These are phyloP conservation scores for Syzygium aromaticum DNA, from an alignment of 345 rosid genomes.

Conservation along the genomic window DNA sequence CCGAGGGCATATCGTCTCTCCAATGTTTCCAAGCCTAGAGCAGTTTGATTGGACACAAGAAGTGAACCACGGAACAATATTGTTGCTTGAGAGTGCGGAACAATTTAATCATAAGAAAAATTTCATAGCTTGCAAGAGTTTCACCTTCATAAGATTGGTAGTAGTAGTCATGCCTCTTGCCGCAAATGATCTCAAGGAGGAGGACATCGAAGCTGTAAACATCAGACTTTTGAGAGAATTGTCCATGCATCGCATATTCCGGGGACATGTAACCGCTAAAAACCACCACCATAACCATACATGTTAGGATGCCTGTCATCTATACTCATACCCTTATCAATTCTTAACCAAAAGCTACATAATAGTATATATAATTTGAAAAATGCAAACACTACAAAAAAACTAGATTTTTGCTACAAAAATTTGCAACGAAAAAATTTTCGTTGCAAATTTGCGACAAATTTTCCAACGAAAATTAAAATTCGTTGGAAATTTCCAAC, in stretches of 20 bases:
- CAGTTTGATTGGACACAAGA: not conserved
- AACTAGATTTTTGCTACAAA: too few species aligned
- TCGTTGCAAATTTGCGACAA: too few species aligned
- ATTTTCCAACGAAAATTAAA: too few species aligned
- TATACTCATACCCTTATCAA: not conserved
- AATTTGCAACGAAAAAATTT: too few species aligned
- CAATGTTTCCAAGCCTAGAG: not conserved
- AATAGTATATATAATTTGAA: not conserved
- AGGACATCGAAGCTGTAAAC: conserved; percentile 21
- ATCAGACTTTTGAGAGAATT: conserved; percentile 26
- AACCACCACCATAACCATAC: not conserved
- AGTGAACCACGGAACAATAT: not conserved
- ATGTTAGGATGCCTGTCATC: not conserved
- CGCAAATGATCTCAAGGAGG: conserved; percentile 18
- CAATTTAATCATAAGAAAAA: not conserved
- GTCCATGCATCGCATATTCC: conserved; percentile 19
- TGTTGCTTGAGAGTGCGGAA: not conserved
- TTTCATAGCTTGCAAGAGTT: not conserved
- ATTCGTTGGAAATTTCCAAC: too few species aligned
- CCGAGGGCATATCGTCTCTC: not conserved
- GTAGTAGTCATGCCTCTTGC: conserved; percentile 22
- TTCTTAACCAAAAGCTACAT: not conserved
- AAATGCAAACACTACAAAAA: too few species aligned
- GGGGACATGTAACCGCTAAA: conserved; percentile 42
- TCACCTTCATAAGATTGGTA: not conserved